Base-by-base conservation (phyloP, 345 rosid genomes). In the Salix dunnii region DNA sequence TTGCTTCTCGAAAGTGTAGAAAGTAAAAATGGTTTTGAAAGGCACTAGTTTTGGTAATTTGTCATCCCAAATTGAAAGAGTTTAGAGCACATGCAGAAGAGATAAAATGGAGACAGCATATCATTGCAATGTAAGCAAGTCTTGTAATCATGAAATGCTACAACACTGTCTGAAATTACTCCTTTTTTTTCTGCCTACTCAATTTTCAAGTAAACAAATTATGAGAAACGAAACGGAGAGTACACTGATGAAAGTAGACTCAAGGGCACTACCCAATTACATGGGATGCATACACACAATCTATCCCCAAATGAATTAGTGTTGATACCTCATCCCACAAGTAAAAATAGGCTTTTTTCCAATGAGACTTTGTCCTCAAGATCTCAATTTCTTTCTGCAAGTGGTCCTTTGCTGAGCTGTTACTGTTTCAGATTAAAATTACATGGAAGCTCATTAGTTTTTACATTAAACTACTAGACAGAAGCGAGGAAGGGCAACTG, bases 331-430 rank as follows among this genome's bases (percentile, higher is more conserved):
- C 99, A 86, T 93, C 99, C 98, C 98, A 95, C 67, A 93, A 80
- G 85, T 95, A 95, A 85, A 95, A 91, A 81, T 93, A 95, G 74
- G 98, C 98, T 80, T 95, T 95, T 78, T 91, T 93, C 99, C 99
- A 95, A 82, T 93, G 97, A 78, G 87, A 27, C 84, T 93, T 93
- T 77, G 91, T 89, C 87, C 92, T 90, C 89, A 93, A 85, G 77
- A 89, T 86, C 88, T 91, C 96, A 76, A 95, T 82, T 88, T 93
- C 93, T 86, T 90, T 95, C 88, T 76, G 97, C 89, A 95, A 82
- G 86, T 89, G 87, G 78, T 81, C 92, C 84, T 91, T 88, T 74
- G 83, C 89, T 60, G 85, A 85, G 71, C 79, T 90, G 81, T 85
- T 87, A 78, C 92, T 91, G 89, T 82, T 87, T 76, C 86, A 89